Evolutionary conservation across 371 early-diverging fungal species (phyloP).

Genomic region (Mortierella sp.): DNA sequence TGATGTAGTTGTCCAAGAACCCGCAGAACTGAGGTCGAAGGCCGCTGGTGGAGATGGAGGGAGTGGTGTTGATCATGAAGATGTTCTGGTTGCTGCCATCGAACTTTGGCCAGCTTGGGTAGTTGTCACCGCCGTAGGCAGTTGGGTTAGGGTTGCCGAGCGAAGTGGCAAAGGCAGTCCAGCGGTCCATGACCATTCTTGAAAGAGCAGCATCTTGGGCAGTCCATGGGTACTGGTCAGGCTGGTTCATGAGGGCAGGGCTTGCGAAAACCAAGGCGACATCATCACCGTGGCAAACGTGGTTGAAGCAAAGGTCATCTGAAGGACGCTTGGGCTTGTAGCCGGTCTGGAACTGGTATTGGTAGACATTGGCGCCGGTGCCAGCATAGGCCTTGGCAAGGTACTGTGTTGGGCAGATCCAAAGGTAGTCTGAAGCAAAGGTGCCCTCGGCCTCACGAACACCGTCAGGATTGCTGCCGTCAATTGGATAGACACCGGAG

Average conservation of each 20-base stretch:
- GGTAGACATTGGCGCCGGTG: constrained; percentile 31
- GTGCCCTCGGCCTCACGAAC: constrained; percentile 32
- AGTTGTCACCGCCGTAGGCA: constrained; percentile 27
- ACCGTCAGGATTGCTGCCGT: constrained; percentile 40
- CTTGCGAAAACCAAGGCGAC: constrained; percentile 53
- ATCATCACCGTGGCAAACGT: constrained; percentile 55
- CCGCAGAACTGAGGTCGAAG: constrained; percentile 45
- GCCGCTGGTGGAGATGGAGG: constrained; percentile 30
- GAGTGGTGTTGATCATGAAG: constrained; percentile 26
- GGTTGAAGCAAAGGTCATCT: constrained; percentile 23
- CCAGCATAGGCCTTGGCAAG: constrained; percentile 46
- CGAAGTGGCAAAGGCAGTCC: constrained; percentile 40
- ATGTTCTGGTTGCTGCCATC: constrained; percentile 29
- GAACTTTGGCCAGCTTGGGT: constrained; percentile 46
- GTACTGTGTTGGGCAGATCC: constrained; percentile 50
- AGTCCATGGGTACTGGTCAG: constrained; percentile 42
- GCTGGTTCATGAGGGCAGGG: constrained; percentile 46
- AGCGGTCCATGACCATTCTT: constrained; percentile 50
- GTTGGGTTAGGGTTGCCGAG: constrained; percentile 47
- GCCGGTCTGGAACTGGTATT: constrained; percentile 49
- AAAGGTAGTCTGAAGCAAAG: constrained; percentile 51
- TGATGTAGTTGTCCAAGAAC: constrained; percentile 43
- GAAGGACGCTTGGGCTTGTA: constrained; percentile 44
- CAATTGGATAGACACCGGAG: constrained; percentile 34
- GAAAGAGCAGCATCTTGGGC: constrained; percentile 45